Conservation (phyloP, 2,329 filamentous ascomycete genomes). For the Juglanconis oblonga region DNA sequence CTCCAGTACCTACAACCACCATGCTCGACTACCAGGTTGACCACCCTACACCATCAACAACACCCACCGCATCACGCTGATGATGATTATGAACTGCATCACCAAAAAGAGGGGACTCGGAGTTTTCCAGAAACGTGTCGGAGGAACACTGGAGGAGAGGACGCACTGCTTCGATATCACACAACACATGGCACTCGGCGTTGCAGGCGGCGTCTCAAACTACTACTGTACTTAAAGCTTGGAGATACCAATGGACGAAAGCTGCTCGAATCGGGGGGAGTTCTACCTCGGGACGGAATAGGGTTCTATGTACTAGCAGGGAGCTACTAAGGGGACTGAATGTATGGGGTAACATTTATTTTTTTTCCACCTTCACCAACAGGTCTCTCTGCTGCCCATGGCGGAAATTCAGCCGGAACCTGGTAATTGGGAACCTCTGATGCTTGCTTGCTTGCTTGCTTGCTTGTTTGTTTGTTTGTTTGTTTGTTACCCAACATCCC, state of each 20-base stretch:
- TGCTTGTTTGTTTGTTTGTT: not conserved
- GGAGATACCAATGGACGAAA: constrained; percentile 12
- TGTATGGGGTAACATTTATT: not conserved
- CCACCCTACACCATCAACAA: not conserved
- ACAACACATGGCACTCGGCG: constrained; percentile 15
- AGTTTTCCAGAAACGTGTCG: constrained; percentile 10
- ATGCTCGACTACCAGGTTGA: not conserved
- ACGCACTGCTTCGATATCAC: constrained; percentile 7
- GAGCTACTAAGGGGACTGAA: constrained; percentile 1
- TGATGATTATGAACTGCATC: constrained; percentile 19
- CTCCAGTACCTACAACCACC: not conserved
- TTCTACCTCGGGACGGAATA: not conserved
- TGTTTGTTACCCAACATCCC: not conserved
- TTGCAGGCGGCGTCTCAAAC: constrained; percentile 19
- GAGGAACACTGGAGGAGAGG: constrained; percentile 3
- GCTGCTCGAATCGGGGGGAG: not conserved
- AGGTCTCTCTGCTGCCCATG: not conserved
- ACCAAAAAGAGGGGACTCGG: constrained; percentile 9
- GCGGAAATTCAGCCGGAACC: no score
- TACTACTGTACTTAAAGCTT: constrained; percentile 12
- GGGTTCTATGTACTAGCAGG: constrained; percentile 1
- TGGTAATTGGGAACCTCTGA: no score
- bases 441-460: no score
- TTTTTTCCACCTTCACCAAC: not conserved
- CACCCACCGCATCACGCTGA: constrained; percentile 6